A percentile compares a stretch with the other conserved stretches of the same genome.
Conservation (phyloP, 2,329 filamentous ascomycete species). For the Macrophomina phaseolina region DNA sequence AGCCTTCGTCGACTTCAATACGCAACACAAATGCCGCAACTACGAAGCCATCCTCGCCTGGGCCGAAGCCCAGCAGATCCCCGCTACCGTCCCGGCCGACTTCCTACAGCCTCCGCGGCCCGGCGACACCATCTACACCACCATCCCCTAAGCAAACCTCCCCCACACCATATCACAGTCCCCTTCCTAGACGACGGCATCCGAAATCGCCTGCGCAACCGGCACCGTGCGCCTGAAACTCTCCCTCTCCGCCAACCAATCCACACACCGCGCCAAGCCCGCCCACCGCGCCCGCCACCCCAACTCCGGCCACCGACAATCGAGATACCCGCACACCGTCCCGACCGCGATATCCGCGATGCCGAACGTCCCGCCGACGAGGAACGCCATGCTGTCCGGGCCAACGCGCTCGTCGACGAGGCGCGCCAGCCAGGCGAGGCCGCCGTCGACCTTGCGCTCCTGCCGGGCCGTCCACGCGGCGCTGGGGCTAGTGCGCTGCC, state of each 20-base stretch:
- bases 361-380: conserved; percentile 39
- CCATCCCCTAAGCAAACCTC: conserved; percentile 34
- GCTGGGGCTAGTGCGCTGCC: neutral
- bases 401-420: neutral
- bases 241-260: conserved; percentile 48
- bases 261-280: conserved; percentile 37
- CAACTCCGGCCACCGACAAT: conserved; percentile 42
- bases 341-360: conserved; percentile 45
- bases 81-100: conserved; percentile 49
- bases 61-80: conserved; percentile 60
- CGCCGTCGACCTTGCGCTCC: neutral
- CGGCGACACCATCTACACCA: conserved; percentile 38
- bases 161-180: no score
- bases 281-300: neutral
- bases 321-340: conserved; percentile 43
- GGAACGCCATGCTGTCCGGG: conserved; percentile 28
- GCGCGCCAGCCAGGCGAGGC: neutral
- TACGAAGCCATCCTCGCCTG: conserved; percentile 60
- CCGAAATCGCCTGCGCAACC: conserved; percentile 41
- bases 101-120: conserved; percentile 51
- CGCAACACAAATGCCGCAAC: conserved; percentile 63
- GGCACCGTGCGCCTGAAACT: conserved; percentile 45
- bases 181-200: conserved; percentile 39
- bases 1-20: conserved; percentile 68
- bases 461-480: neutral